These are phyloP conservation scores for Sugiyamaella japonica DNA, from an alignment of 1,139 yeast genomes.

Conservation along the genomic window DNA sequence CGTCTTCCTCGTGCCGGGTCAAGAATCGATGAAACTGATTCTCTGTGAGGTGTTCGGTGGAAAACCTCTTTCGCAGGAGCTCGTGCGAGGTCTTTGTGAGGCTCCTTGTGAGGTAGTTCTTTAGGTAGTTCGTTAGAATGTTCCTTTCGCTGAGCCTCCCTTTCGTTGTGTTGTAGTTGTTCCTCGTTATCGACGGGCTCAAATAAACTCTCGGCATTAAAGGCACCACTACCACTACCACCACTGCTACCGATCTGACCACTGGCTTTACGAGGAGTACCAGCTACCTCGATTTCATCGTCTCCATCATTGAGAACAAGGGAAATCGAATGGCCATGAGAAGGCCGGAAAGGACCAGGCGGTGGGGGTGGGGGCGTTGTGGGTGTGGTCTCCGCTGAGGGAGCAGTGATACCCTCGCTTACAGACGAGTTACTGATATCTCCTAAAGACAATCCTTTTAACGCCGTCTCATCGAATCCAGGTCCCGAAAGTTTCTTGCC, in stretches of 20 bases:
- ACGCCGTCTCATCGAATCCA: constrained; percentile 2
- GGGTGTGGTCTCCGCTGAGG: not conserved
- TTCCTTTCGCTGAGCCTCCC: constrained; percentile 20
- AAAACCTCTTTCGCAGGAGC: not conserved
- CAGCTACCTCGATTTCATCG: constrained; percentile 16
- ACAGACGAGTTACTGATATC: not conserved
- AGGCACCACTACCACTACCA: not conserved
- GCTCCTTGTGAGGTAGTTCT: not conserved
- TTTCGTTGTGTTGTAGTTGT: not conserved
- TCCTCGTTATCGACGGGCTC: constrained; percentile 12
- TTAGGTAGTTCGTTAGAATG: not conserved
- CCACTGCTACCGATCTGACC: too few species aligned
- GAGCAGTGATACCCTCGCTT: not conserved
- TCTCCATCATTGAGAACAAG: constrained; percentile 26
- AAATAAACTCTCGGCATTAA: constrained; percentile 16
- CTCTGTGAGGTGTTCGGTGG: not conserved
- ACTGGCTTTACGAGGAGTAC: constrained; percentile 6
- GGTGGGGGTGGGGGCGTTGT: not conserved
- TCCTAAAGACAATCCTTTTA: constrained; percentile 1
- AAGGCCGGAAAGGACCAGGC: not conserved
- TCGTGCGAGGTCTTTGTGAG: not conserved
- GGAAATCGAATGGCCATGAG: constrained; percentile 23
- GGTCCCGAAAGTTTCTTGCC: not conserved
- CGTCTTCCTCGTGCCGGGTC: constrained; percentile 10
- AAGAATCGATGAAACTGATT: constrained; percentile 4